Evolutionary conservation across 2,329 filamentous ascomycete species (phyloP), one percentile per base, ranked within the genome.

Genomic region (Ilyonectria robusta): DNA sequence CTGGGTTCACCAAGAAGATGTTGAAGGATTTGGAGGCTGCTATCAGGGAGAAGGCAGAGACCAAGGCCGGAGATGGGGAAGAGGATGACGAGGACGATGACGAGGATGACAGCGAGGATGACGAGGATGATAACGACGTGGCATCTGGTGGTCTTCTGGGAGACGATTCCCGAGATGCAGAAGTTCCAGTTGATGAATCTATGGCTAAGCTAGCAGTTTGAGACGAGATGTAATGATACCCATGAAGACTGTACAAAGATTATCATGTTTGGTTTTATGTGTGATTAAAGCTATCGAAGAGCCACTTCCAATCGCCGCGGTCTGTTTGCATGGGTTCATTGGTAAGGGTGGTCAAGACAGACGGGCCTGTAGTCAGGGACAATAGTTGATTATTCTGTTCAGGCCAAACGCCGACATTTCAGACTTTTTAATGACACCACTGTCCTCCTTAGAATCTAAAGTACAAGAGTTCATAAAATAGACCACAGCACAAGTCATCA

Each of bases 1-100:
- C 94, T 2, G 96, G 96, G 0, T 98, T 99, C 80, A 97, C 94
- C 21, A 97, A 92, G 84, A 98, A 97, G 83, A 97, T 98, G 92
- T 89, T 94, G 17, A 97, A 96, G 80, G 96, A 99, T 73, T 84
- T 99, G 17, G 96, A 98, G 78, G 88, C 89, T 10, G 97, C 97
- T 71, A 96, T 99, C 83, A 91, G 92, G 73, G 92, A 93, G 83
- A 92, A 94, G 78, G 88, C 91, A 59, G 83, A 85, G 46, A 68
- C 79, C 53, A 78, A 83, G n/a, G 78, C 80, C 1, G 80, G 79
- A n/a, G 77, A 82, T 19, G 78, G 79, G 1, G 81, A 77, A 17
- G 75, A 76, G 2, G 77, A 78, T 0, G 76, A 78, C 0, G 74
- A 77, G 1, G 74, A 74, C 0, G 75, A 74, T 5, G 74, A 78